phyloP scores from a whole-genome alignment of 805 yeast genomes.

The Nematodospora valgi region DNA sequence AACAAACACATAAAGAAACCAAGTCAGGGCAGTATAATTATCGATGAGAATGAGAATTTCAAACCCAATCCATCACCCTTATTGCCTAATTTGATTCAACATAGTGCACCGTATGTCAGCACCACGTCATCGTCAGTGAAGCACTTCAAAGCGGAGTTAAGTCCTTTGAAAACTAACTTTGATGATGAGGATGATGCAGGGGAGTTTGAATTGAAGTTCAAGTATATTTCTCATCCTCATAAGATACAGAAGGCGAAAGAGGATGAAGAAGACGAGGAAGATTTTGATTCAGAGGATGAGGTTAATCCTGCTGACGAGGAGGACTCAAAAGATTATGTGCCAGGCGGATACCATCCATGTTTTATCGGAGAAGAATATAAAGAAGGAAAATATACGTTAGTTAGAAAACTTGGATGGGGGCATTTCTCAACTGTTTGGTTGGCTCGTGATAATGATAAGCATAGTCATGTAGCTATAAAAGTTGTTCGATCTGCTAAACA shows the following conservation, averaged over 20 bases:
- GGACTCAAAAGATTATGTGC: conserved; percentile 75
- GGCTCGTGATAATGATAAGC: conserved; percentile 56
- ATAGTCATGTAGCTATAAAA: conserved; percentile 86
- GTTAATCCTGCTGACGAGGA: conserved; percentile 66
- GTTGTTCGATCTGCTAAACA: conserved; percentile 88
- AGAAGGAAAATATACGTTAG: conserved; percentile 69
- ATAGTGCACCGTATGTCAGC: conserved; percentile 26
- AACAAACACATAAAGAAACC: conserved; percentile 17
- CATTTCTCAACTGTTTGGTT: conserved; percentile 96
- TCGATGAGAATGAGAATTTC: conserved; percentile 5
- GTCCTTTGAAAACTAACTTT: conserved; percentile 36
- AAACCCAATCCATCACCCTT: conserved; percentile 14
- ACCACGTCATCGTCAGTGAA: conserved; percentile 32
- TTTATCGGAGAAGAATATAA: conserved; percentile 82
- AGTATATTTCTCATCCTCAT: too few species aligned
- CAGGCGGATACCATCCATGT: conserved; percentile 97
- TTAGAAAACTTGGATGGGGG: conserved; percentile 97
- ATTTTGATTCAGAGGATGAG: conserved; percentile 21
- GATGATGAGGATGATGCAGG: conserved; percentile 9
- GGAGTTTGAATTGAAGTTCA: conserved; percentile 2
- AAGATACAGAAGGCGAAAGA: background rate
- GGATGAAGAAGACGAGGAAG: conserved; percentile 18
- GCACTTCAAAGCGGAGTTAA: conserved; percentile 32
- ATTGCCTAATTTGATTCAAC: conserved; percentile 22
- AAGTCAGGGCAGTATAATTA: conserved; percentile 7